A percentile compares a stretch with the other conserved stretches of the same genome.
Conservation (phyloP, 768 basidiomycete genomes). For the Leccinum variicolor region DNA sequence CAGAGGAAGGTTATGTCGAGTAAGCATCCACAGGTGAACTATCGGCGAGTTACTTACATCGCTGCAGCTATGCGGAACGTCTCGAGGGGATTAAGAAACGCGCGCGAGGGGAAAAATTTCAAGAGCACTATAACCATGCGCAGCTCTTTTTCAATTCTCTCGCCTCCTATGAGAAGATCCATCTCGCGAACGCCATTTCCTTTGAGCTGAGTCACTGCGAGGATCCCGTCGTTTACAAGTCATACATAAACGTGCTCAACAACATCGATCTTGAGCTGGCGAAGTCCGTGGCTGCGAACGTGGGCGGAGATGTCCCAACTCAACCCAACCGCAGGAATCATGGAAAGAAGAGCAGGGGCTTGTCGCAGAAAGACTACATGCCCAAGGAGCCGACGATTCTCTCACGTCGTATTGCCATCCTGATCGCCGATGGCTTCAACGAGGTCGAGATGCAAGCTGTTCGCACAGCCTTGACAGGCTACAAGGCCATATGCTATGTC, state of each 20-base stretch:
- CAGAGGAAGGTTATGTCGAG: constrained; percentile 52
- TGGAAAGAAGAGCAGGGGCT: constrained; percentile 48
- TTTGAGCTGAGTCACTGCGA: constrained; percentile 88
- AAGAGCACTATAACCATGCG: constrained; percentile 72
- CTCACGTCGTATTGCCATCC: constrained; percentile 71
- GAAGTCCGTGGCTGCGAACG: constrained; percentile 57
- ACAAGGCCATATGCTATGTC: constrained; percentile 57
- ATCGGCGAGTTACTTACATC: constrained; percentile 8
- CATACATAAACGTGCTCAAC: constrained; percentile 65
- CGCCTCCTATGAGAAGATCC: constrained; percentile 60
- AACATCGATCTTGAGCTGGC: constrained; percentile 76
- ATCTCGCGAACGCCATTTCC: constrained; percentile 64
- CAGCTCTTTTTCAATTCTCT: constrained; percentile 87
- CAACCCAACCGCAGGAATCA: constrained; percentile 51
- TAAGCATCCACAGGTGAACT: constrained; percentile 23
- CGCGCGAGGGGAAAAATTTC: constrained; percentile 68
- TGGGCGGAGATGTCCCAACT: constrained; percentile 58
- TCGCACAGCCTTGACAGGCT: constrained; percentile 47
- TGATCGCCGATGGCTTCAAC: constrained; percentile 76
- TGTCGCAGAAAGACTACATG: constrained; percentile 58
- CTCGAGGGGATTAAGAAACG: constrained; percentile 55
- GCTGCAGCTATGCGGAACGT: constrained; percentile 44
- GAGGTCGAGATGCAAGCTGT: constrained; percentile 55
- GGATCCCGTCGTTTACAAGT: constrained; percentile 65
- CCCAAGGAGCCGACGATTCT: constrained; percentile 58